Evolutionary conservation across 1,139 yeast genomes (phyloP).

Genomic region (Geotrichum australiense): DNA sequence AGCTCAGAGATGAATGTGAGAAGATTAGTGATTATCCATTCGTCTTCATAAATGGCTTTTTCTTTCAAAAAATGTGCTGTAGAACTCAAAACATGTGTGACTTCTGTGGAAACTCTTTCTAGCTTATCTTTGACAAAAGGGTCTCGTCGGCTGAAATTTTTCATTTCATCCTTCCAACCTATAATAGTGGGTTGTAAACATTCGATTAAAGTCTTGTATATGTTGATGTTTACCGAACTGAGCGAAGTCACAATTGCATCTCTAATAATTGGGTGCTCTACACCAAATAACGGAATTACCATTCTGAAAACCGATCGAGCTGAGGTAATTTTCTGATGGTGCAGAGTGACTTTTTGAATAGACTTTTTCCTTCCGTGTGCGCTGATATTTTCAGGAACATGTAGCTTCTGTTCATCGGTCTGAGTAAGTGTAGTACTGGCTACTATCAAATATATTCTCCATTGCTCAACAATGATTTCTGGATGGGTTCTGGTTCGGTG

Average conservation of each 20-base stretch:
- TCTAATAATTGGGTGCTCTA: conserved; percentile 62
- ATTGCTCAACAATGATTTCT: conserved; percentile 72
- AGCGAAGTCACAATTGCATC: conserved; percentile 85
- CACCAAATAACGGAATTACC: conserved; percentile 74
- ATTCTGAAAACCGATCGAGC: conserved; percentile 84
- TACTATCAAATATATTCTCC: conserved; percentile 82
- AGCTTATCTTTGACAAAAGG: conserved; percentile 30
- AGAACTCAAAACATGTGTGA: conserved; percentile 67
- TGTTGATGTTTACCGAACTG: conserved; percentile 84
- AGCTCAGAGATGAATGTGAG: conserved; percentile 59
- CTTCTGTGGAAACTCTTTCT: conserved; percentile 63
- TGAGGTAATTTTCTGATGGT: conserved; percentile 87
- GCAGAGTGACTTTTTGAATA: conserved; percentile 60
- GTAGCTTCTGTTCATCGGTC: conserved; percentile 74
- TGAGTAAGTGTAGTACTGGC: conserved; percentile 91
- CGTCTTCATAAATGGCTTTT: conserved; percentile 52
- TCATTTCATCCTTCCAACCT: conserved; percentile 30
- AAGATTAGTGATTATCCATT: conserved; percentile 59
- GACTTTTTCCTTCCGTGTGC: conserved; percentile 63
- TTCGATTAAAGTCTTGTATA: conserved; percentile 75
- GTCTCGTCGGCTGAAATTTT: conserved; percentile 19
- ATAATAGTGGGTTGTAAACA: conserved; percentile 59
- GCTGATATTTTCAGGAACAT: conserved; percentile 42
- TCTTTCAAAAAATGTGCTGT: conserved; percentile 59
- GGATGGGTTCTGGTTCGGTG: conserved; percentile 46